Conservation (phyloP, 495 filamentous ascomycete genomes). For the Hypoxylon subgilvum region DNA sequence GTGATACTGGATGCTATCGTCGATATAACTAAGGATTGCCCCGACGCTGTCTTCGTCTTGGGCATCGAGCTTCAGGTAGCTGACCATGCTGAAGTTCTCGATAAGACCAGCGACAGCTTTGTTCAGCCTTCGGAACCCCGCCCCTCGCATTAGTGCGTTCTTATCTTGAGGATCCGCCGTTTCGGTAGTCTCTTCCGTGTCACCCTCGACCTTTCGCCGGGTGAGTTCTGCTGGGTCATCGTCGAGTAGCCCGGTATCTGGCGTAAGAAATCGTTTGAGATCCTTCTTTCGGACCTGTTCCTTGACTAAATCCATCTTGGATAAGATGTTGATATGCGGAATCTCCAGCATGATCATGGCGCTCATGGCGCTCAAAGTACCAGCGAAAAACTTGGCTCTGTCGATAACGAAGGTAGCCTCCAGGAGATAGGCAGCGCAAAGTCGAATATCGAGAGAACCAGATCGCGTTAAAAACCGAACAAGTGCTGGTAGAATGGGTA, state of each 20-base stretch:
- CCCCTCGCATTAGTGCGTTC: conserved; percentile 75
- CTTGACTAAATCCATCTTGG: conserved; percentile 95
- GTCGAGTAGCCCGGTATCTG: conserved; percentile 77
- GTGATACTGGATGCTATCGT: conserved; percentile 93
- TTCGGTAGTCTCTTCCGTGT: conserved; percentile 47
- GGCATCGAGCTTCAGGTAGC: conserved; percentile 85
- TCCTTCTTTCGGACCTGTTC: conserved; percentile 81
- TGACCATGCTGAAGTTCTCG: conserved; percentile 97
- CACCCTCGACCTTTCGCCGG: conserved; percentile 48
- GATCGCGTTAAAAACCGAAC: conserved; percentile 78
- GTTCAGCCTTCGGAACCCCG: conserved; percentile 79
- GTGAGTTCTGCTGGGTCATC: conserved; percentile 65
- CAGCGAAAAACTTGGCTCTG: conserved; percentile 94
- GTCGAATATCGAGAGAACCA: conserved; percentile 82
- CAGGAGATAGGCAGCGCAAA: conserved; percentile 95
- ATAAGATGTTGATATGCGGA: conserved; percentile 86
- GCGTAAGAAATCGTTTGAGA: conserved; percentile 83
- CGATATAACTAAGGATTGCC: conserved; percentile 92
- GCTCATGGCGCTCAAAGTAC: conserved; percentile 93
- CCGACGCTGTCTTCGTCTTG: conserved; percentile 93
- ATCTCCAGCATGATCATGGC: conserved; percentile 98
- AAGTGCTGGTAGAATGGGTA: conserved; percentile 87
- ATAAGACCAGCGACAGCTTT: conserved; percentile 85
- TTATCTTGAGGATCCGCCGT: conserved; percentile 62
- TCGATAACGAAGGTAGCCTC: conserved; percentile 95